phyloP scores from a whole-genome alignment of 257 asterid species.

The Plectranthus barbatus region DNA sequence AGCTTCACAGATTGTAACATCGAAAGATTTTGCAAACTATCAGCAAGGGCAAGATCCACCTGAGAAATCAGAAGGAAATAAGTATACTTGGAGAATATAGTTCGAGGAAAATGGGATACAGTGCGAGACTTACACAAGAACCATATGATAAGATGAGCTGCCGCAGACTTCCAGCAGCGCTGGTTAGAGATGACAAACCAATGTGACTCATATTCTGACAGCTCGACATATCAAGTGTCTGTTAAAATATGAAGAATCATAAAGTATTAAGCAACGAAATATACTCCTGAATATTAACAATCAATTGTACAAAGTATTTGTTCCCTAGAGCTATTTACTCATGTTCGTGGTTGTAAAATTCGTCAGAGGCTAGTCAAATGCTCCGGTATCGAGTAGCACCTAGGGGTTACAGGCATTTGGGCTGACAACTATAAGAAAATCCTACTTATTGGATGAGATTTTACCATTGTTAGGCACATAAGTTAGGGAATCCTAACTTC shows the following conservation, averaged over 20 bases:
- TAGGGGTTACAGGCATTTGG: no score
- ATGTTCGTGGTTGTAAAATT: no score
- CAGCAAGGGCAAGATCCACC: slow-evolving; percentile 70
- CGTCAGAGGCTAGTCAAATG: no score
- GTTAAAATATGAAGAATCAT: slow-evolving; percentile 15
- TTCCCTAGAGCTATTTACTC: not conserved
- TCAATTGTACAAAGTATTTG: no score
- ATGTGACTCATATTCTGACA: slow-evolving; percentile 65
- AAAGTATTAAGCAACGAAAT: no score
- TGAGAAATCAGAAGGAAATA: slow-evolving; percentile 18
- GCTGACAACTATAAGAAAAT: no score
- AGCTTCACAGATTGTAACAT: slow-evolving; percentile 53
- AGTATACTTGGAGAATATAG: no score
- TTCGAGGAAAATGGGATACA: not conserved
- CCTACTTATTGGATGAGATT: not conserved
- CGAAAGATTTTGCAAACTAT: slow-evolving; percentile 57
- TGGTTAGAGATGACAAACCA: slow-evolving; percentile 69
- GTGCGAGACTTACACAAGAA: slow-evolving; percentile 50
- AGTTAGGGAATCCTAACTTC: no score
- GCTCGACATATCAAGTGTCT: slow-evolving; percentile 84
- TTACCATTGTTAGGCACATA: no score
- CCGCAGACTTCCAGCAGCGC: slow-evolving; percentile 43
- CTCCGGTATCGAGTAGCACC: no score
- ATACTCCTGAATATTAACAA: no score
- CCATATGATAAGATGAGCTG: slow-evolving; percentile 65